phyloP scores from a whole-genome alignment of 192 early-diverging fungal species.

The Dissophora globulifera region DNA sequence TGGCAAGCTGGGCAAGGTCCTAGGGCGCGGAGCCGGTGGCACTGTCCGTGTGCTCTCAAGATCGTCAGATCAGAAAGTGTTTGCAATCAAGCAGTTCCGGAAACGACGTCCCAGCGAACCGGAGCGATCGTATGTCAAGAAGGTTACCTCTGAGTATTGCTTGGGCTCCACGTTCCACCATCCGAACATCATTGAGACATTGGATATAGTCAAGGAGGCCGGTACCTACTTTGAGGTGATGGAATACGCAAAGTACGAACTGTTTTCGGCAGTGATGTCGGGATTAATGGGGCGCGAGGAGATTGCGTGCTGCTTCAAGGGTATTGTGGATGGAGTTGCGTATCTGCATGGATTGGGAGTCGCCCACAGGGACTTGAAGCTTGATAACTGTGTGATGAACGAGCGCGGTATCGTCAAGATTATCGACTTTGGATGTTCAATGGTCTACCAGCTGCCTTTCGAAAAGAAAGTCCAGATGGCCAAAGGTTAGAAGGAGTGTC shows the following conservation, averaged over 20 bases:
- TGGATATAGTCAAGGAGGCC: conserved; percentile 79
- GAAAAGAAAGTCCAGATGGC: conserved; percentile 58
- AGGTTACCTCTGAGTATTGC: conserved; percentile 86
- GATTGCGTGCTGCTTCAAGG: conserved; percentile 89
- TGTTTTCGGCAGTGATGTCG: conserved; percentile 83
- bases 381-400: conserved; percentile 88
- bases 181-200: conserved; percentile 80
- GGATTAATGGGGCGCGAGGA: conserved; percentile 81
- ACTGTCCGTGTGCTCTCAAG: conserved; percentile 76
- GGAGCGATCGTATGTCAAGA: conserved; percentile 82
- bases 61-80: conserved; percentile 68
- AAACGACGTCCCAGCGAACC: conserved; percentile 71
- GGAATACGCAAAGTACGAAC: conserved; percentile 94
- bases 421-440: conserved; percentile 94
- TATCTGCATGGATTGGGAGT: conserved; percentile 93
- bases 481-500: conserved; percentile 50
- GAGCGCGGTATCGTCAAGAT: conserved; percentile 84
- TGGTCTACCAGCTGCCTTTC: conserved; percentile 89
- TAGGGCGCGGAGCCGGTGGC: conserved; percentile 78
- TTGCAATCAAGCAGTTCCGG: conserved; percentile 86
- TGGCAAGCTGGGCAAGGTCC: conserved; percentile 68
- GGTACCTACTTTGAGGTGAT: conserved; percentile 78
- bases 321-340: conserved; percentile 81
- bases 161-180: conserved; percentile 80
- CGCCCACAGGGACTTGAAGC: conserved; percentile 93